These are phyloP conservation scores for Penicillium sp. DNA, from an alignment of 2,329 filamentous ascomycete species.

Conservation along the genomic window DNA sequence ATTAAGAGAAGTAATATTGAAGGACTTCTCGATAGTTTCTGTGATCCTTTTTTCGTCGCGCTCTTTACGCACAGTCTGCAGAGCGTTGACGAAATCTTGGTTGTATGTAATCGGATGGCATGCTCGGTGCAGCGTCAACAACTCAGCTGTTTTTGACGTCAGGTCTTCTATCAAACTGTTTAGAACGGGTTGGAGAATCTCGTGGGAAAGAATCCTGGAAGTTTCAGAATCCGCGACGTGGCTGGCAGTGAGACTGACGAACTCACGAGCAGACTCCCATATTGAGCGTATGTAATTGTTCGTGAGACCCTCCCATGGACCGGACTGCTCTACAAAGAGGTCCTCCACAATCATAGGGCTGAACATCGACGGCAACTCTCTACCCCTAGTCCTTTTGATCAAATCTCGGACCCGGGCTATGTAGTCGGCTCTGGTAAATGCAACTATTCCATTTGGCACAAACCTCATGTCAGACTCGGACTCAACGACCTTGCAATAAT, in stretches of 20 bases:
- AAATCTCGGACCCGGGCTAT: conserved; percentile 27
- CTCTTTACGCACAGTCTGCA: conserved; percentile 23
- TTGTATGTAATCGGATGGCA: conserved; percentile 19
- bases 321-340: conserved; percentile 58
- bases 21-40: not conserved
- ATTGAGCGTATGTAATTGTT: conserved; percentile 34
- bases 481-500: conserved; percentile 15
- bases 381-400: conserved; percentile 44
- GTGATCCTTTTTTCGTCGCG: conserved; percentile 14
- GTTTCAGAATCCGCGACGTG: conserved; percentile 41
- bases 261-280: conserved; percentile 27
- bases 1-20: conserved; percentile 1
- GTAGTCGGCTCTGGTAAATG: not conserved
- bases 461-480: not conserved
- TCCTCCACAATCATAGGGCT: conserved; percentile 57
- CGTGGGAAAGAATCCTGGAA: conserved; percentile 31
- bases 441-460: not conserved
- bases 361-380: conserved; percentile 59
- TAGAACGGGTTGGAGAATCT: conserved; percentile 42
- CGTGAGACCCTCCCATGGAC: conserved; percentile 49
- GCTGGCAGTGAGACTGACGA: conserved; percentile 32
- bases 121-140: not conserved
- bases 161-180: conserved; percentile 32
- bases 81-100: conserved; percentile 31
- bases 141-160: conserved; percentile 29